phyloP scores from a whole-genome alignment of 768 basidiomycete species.

The Symmetrospora coprosmae region DNA sequence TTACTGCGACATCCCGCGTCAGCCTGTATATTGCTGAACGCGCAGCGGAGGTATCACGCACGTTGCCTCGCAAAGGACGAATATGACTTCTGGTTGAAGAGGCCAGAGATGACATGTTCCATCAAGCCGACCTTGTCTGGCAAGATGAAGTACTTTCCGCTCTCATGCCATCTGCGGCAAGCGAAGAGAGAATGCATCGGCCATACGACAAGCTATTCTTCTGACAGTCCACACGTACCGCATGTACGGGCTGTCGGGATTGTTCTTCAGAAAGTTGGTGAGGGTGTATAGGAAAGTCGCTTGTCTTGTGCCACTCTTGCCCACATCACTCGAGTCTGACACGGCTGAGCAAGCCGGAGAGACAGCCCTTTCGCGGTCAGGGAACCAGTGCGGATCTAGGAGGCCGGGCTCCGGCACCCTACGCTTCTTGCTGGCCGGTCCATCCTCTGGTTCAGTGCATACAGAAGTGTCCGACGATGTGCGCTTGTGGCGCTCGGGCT shows the following conservation, averaged over 20 bases:
- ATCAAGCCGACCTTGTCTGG: not conserved
- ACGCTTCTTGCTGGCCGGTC: not conserved
- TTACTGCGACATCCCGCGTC: too few species aligned
- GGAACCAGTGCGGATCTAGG: constrained; percentile 3
- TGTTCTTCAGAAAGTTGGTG: not conserved
- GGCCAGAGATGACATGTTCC: not conserved
- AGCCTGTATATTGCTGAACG: too few species aligned
- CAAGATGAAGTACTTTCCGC: constrained; percentile 8
- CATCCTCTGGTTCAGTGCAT: too few species aligned
- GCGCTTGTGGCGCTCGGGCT: too few species aligned
- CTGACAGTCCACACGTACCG: not conserved
- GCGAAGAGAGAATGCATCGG: not conserved
- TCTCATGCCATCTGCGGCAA: not conserved
- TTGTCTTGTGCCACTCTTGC: not conserved
- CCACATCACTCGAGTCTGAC: not conserved
- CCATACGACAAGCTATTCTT: not conserved
- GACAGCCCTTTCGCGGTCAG: not conserved
- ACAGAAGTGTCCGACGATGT: too few species aligned
- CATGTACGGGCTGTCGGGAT: constrained; percentile 12
- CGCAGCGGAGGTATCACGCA: too few species aligned
- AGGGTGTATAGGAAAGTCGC: constrained; percentile 17
- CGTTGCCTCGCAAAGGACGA: constrained; percentile 11
- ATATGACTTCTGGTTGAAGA: constrained; percentile 20
- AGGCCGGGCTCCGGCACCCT: not conserved
- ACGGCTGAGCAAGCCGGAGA: not conserved